phyloP scores from a whole-genome alignment of 257 asterid genomes.

The Forsythia viridissima region DNA sequence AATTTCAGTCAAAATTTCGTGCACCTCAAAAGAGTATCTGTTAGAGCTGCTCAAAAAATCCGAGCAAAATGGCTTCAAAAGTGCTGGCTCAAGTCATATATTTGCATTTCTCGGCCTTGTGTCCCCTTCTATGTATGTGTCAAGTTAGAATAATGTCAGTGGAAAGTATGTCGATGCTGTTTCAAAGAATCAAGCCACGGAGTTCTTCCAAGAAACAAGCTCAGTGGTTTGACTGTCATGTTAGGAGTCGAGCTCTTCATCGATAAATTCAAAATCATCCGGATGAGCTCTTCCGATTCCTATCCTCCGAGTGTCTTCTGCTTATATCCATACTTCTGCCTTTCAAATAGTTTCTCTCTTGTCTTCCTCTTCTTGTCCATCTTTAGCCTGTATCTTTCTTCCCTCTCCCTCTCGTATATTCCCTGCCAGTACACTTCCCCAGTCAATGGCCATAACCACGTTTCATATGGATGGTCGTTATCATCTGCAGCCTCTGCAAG shows the following conservation, averaged over 20 bases:
- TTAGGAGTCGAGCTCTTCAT: neutral
- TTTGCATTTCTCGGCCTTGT: slow-evolving; percentile 25
- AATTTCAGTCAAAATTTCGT: slow-evolving; percentile 22
- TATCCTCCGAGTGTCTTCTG: slow-evolving; percentile 78
- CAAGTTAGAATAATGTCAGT: slow-evolving; percentile 42
- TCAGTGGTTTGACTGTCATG: neutral
- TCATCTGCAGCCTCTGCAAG: slow-evolving; percentile 98
- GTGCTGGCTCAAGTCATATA: slow-evolving; percentile 16
- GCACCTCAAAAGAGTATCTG: slow-evolving; percentile 28
- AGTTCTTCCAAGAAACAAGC: slow-evolving; percentile 19
- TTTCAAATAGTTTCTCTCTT: slow-evolving; percentile 78
- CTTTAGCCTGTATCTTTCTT: slow-evolving; percentile 81
- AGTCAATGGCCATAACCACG: slow-evolving; percentile 93
- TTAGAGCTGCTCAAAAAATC: slow-evolving; percentile 19
- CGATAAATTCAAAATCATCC: neutral
- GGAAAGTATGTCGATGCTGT: slow-evolving; percentile 22
- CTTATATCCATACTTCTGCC: slow-evolving; percentile 75
- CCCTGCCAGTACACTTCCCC: slow-evolving; percentile 96
- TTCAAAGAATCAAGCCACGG: slow-evolving; percentile 26
- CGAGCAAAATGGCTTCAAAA: slow-evolving; percentile 30
- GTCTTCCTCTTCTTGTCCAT: slow-evolving; percentile 93
- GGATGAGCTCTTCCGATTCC: neutral
- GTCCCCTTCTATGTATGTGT: slow-evolving; percentile 29
- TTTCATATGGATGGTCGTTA: slow-evolving; percentile 68
- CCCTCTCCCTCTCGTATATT: slow-evolving; percentile 82